A percentile compares a stretch with the other conserved stretches of the same genome.
Conservation (phyloP, 768 basidiomycete genomes). For the Heimioporus sp. region DNA sequence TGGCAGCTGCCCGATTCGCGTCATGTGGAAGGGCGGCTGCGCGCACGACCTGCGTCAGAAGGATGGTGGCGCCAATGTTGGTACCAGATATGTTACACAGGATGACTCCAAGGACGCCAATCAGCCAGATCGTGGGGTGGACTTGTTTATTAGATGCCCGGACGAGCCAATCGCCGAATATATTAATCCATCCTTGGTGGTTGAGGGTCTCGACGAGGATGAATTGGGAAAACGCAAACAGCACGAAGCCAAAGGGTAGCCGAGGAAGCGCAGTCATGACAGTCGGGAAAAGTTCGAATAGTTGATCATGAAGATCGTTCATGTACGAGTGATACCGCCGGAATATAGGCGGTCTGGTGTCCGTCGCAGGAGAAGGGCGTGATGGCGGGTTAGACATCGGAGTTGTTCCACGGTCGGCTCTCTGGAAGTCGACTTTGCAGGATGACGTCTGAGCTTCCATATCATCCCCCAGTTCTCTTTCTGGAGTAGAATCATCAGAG, state of each 20-base stretch:
- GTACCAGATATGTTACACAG: conserved; percentile 84
- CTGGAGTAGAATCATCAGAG: too few species aligned
- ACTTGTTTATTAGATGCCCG: conserved; percentile 42
- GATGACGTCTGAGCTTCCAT: too few species aligned
- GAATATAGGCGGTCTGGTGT: background rate
- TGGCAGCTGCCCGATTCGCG: too few species aligned
- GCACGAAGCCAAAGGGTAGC: conserved; percentile 81
- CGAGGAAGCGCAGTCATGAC: conserved; percentile 61
- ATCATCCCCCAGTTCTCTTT: too few species aligned
- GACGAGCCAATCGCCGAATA: conserved; percentile 60
- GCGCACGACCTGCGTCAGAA: conserved; percentile 82
- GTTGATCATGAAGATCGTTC: background rate
- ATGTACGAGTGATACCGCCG: too few species aligned
- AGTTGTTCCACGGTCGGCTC: too few species aligned
- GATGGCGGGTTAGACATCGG: too few species aligned
- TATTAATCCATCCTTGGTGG: conserved; percentile 70
- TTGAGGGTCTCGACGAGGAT: conserved; percentile 86
- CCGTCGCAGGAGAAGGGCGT: too few species aligned
- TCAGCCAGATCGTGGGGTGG: conserved; percentile 56
- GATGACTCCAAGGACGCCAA: conserved; percentile 70
- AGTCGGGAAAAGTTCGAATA: conserved; percentile 60
- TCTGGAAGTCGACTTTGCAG: too few species aligned
- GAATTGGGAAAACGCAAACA: conserved; percentile 94
- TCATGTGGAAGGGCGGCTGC: too few species aligned
- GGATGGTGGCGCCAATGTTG: conserved; percentile 89